Evolutionary conservation across 805 yeast species (phyloP).

Genomic region (Blastobotrys peoriensis): DNA sequence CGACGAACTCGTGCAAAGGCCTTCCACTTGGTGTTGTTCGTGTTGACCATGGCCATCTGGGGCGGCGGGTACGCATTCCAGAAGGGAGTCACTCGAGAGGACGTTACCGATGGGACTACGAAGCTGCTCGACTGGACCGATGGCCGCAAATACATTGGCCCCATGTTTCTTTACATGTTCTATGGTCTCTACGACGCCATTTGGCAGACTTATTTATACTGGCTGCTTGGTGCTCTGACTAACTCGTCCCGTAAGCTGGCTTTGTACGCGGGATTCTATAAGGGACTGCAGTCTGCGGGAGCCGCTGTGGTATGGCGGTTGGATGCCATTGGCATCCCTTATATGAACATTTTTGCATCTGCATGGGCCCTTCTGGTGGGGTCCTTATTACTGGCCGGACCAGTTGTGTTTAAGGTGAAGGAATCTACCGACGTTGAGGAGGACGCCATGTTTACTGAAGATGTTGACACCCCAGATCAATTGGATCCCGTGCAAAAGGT

Average conservation of each 20-base stretch:
- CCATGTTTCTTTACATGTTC: constrained; percentile 56
- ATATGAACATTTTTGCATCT: constrained; percentile 40
- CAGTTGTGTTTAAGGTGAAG: constrained; percentile 39
- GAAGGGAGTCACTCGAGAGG: constrained; percentile 36
- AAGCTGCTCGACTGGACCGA: constrained; percentile 42
- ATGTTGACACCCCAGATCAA: background rate
- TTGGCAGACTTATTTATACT: constrained; percentile 52
- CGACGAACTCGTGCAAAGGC: constrained; percentile 43
- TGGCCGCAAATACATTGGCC: constrained; percentile 43
- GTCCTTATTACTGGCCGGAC: constrained; percentile 43
- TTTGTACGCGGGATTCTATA: constrained; percentile 55
- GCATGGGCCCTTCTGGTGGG: constrained; percentile 49
- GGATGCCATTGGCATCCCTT: constrained; percentile 38
- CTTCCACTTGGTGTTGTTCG: constrained; percentile 36
- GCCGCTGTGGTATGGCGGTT: constrained; percentile 56
- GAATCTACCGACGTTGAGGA: constrained; percentile 37
- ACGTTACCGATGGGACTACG: constrained; percentile 22
- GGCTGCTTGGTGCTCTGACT: constrained; percentile 54
- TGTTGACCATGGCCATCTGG: constrained; percentile 45
- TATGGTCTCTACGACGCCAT: constrained; percentile 57
- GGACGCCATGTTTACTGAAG: constrained; percentile 20
- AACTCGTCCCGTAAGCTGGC: constrained; percentile 52
- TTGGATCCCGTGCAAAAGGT: background rate
- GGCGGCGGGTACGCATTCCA: constrained; percentile 54
- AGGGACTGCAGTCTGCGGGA: constrained; percentile 60